Base-by-base conservation (phyloP, 139 green algal species). In the Limnomonas spitsbergensis region DNA sequence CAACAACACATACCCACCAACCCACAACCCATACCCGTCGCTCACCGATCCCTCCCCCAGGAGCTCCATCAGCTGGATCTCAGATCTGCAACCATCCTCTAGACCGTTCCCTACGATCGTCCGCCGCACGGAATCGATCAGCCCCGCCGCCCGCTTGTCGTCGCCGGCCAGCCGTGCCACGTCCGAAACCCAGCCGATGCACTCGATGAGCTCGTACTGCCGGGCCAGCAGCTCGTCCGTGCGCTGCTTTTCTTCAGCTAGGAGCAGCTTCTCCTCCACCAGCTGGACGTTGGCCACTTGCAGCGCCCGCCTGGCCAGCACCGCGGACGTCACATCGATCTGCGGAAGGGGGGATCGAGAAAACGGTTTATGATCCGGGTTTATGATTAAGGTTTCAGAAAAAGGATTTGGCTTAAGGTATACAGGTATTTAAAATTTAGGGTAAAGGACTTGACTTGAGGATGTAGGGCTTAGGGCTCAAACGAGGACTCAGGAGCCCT, bases 171-270 rank as follows among this genome's bases (percentile, higher is more conserved):
- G 29, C 4, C 7, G 56, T 36, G n/a, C 56, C 56, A 70, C 56
- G 4, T 70, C 56, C 27, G 56, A 37, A 36, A 70, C n/a, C 56
- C 24, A 37, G 27, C 56, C 56, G 4, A 70, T 24, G 56, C 56
- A 70, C 14, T 24, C 56, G 7, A 70, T 70, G 7, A 70, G 56
- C 56, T 70, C 56, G 29, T 70, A 70, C 29, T 70, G 56, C 14
- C 56, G 56, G n/a, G 9, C n/a, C n/a, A 70, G n/a, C 27, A 70
- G n/a, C 27, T 14, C 24, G 27, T 38, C n/a, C 29, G 56, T 38
- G 27, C 56, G 27, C 56, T 70, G 56, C 56, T 70, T 70, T 9
- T 54, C 42, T 9, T 54, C 42, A 6, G 42, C 42, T 9, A 54
- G 42, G 27, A 7, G 27, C 56, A 35, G 56, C 56, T 70, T 70